Percentiles rank a stretch among this genome's conserved stretches.
These are phyloP conservation scores for Psophocarpus tetragonolobus DNA, from an alignment of 306 rosid genomes.

Conservation along the genomic window DNA sequence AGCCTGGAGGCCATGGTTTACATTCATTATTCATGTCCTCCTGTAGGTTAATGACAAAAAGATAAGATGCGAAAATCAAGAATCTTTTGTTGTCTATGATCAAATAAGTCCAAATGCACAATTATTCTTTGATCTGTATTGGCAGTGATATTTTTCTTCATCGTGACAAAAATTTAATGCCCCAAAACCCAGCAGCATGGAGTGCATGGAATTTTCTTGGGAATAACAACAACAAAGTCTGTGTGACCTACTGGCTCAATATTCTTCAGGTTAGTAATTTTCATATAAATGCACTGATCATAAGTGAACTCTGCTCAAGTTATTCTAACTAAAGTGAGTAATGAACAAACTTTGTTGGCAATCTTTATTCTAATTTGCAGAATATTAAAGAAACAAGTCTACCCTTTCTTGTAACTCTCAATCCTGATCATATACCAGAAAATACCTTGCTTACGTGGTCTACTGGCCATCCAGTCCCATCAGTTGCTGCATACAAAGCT, in stretches of 20 bases:
- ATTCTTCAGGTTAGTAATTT: constrained; percentile 75
- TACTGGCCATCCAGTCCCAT: constrained; percentile 85
- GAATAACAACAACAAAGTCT: constrained; percentile 57
- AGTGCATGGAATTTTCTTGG: constrained; percentile 98
- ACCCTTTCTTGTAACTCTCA: constrained; percentile 84
- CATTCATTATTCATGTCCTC: neutral
- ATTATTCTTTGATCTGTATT: constrained; percentile 49
- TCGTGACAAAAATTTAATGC: constrained; percentile 88
- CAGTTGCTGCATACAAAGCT: constrained; percentile 84
- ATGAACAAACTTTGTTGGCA: neutral
- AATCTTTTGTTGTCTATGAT: constrained; percentile 12
- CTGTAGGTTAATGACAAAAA: neutral
- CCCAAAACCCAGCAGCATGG: constrained; percentile 92
- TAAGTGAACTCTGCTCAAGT: neutral
- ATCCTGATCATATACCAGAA: constrained; percentile 72
- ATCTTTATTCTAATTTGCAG: constrained; percentile 50
- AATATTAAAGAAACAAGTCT: constrained; percentile 61
- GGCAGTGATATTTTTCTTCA: constrained; percentile 96
- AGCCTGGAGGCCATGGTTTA: neutral
- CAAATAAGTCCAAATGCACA: constrained; percentile 40
- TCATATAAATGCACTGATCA: constrained; percentile 1
- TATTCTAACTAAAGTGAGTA: neutral
- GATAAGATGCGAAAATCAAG: constrained; percentile 4
- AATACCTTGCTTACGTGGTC: constrained; percentile 71
- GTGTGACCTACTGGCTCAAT: constrained; percentile 93